Evolutionary conservation across 108 stramenopile species (phyloP), one percentile per base, ranked within the genome.

Genomic region (Fistulifera pelliculosa): DNA sequence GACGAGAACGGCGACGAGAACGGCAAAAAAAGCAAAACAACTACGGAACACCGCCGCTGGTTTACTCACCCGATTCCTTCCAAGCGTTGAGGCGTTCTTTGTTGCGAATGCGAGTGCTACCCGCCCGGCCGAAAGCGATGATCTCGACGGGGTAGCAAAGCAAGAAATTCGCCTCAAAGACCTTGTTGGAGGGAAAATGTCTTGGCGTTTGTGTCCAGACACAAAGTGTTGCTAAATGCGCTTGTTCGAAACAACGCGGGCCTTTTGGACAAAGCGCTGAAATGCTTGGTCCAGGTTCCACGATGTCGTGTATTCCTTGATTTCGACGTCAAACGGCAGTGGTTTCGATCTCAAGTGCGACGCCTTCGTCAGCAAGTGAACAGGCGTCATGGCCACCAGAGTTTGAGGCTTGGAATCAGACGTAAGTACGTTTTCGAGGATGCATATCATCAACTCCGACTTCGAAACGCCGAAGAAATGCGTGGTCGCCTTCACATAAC

Each of bases 381-480:
- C 54, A 83, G 90, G n/a, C 80, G 91, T 8, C 52, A 59, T 39
- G 44, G 44, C 21, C 69, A 82, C 58, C 91, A 94, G 19, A 87
- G 85, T 58, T 60, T 97, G 7, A 83, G 94, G 2, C 81, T 99
- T 11, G 82, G 74, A 50, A 76, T 97, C 49, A 72, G 85, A 18
- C 74, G 94, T 2, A 69, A 79, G 23, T 73, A 94, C 62, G 93
- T 99, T 11, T 95, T 98, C 45, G 93, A 96, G 69, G 96, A 98
- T 74, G 79, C 93, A 3, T 98, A 95, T 70, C 93, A 90, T 58
- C 91, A 95, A 48, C 88, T 99, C 41, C 73, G 81, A 18, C 65
- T 89, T 51, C 80, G 94, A 19, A 92, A 73, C 60, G 90, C 96
- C n/a, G 96, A 95, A 47, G 96, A 99, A 56, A 93, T 99, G 76